A percentile compares a stretch with the other conserved stretches of the same genome.
Evolutionary conservation across 2,329 filamentous ascomycete genomes (phyloP).

Genomic region (Cladosporium sp.): DNA sequence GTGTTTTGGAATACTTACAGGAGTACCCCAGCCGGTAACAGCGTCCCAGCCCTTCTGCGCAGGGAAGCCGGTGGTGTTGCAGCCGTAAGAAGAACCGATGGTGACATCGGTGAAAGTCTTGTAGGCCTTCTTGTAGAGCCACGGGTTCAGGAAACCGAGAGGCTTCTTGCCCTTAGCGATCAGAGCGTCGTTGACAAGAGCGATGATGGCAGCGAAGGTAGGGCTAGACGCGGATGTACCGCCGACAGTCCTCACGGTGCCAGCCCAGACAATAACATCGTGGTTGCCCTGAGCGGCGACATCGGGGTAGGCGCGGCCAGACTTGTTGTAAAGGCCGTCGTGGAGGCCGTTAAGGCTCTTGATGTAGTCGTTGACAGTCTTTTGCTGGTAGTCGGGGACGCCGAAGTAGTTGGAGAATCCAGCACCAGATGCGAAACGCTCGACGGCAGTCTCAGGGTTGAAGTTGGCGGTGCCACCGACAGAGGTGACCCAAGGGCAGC

Average conservation of each 20-base stretch:
- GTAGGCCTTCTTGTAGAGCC: slow-evolving; percentile 50
- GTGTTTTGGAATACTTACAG: slow-evolving; percentile 14
- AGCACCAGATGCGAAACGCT: slow-evolving; percentile 48
- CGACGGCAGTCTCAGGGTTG: slow-evolving; percentile 42
- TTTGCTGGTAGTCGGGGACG: slow-evolving; percentile 42
- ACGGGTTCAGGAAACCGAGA: slow-evolving; percentile 59
- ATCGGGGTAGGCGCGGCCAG: slow-evolving; percentile 45
- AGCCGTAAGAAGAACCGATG: slow-evolving; percentile 29
- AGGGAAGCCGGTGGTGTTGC: slow-evolving; percentile 28
- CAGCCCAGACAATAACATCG: slow-evolving; percentile 37
- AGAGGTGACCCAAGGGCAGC: slow-evolving; percentile 46
- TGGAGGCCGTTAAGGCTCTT: slow-evolving; percentile 36
- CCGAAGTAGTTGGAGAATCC: slow-evolving; percentile 45
- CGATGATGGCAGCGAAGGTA: slow-evolving; percentile 54
- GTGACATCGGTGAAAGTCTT: slow-evolving; percentile 48
- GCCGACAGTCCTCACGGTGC: slow-evolving; percentile 36
- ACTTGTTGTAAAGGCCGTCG: slow-evolving; percentile 43
- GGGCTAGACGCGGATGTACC: slow-evolving; percentile 56
- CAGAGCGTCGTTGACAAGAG: slow-evolving; percentile 60
- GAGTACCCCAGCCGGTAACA: slow-evolving; percentile 30
- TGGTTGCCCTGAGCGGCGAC: slow-evolving; percentile 49
- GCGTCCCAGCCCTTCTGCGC: slow-evolving; percentile 31
- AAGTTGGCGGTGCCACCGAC: slow-evolving; percentile 44
- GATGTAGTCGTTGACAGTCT: slow-evolving; percentile 40
- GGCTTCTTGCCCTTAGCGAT: slow-evolving; percentile 47